Evolutionary conservation across 352 stramenopile genomes (phyloP).

Genomic region (Phytophthora macrochlamydospora): DNA sequence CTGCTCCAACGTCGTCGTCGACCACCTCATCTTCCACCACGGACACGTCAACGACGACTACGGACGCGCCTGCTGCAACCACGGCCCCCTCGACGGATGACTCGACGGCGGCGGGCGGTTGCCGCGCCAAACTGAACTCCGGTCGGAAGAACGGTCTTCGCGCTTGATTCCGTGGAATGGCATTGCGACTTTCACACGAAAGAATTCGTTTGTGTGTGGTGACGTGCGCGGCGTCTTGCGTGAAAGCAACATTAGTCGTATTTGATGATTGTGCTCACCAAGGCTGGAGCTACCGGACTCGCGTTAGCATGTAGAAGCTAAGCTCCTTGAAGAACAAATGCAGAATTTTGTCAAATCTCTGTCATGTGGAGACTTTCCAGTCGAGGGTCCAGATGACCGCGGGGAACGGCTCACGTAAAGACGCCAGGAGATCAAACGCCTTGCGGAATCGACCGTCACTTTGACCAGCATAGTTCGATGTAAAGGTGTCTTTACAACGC

Average conservation of each 20-base stretch:
- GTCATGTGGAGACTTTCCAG: slow-evolving; percentile 7
- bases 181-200: background rate
- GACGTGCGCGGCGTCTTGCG: slow-evolving; percentile 1
- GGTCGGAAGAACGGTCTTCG: background rate
- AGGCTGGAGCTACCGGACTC: background rate
- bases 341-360: slow-evolving; percentile 24
- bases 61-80: background rate
- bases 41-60: background rate
- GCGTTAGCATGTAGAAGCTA: background rate
- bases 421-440: background rate
- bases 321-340: background rate
- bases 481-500: slow-evolving; percentile 16
- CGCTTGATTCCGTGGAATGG: background rate
- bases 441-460: background rate
- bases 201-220: background rate
- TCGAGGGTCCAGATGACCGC: slow-evolving; percentile 10
- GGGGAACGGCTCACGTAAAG: slow-evolving; percentile 10
- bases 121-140: slow-evolving; percentile 1
- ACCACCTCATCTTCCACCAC: background rate
- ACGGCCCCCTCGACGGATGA: slow-evolving; percentile 10
- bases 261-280: background rate
- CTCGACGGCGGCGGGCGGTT: slow-evolving; percentile 9
- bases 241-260: background rate
- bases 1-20: background rate
- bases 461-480: slow-evolving; percentile 12